A percentile compares a stretch with the other conserved stretches of the same genome.
phyloP scores from a whole-genome alignment of 306 rosid species.

The Acmispon strigosus region DNA sequence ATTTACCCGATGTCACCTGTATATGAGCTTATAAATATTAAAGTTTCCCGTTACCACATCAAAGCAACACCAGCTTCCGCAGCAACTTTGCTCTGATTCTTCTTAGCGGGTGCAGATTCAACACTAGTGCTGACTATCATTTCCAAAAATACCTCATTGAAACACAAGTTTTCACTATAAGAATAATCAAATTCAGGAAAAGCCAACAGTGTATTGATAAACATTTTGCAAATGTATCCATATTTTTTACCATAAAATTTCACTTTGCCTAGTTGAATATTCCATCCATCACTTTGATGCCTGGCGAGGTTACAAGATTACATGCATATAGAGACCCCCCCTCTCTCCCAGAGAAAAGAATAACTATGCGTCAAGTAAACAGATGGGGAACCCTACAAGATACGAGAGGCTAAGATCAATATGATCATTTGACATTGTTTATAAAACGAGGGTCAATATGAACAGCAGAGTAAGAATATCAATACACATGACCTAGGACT shows the following conservation, averaged over 20 bases:
- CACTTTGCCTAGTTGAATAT: slow-evolving; percentile 17
- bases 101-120: neutral
- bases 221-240: neutral
- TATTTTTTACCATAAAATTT: neutral
- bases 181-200: neutral
- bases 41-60: neutral
- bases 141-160: neutral
- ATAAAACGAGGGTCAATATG: slow-evolving; percentile 6
- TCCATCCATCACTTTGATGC: slow-evolving; percentile 1
- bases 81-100: neutral
- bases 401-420: slow-evolving; percentile 10
- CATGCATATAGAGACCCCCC: slow-evolving; percentile 23
- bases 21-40: too few species aligned
- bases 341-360: neutral
- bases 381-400: neutral
- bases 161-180: neutral
- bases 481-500: slow-evolving; percentile 30
- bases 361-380: slow-evolving; percentile 7
- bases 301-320: slow-evolving; percentile 21
- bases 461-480: slow-evolving; percentile 14
- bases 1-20: too few species aligned
- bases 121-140: neutral
- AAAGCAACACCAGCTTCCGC: neutral
- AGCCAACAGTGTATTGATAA: neutral
- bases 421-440: slow-evolving; percentile 21